Percentiles rank a stretch among this genome's conserved stretches.
Conservation (phyloP, 192 early-diverging fungal species). For the Linnemannia hyalina region DNA sequence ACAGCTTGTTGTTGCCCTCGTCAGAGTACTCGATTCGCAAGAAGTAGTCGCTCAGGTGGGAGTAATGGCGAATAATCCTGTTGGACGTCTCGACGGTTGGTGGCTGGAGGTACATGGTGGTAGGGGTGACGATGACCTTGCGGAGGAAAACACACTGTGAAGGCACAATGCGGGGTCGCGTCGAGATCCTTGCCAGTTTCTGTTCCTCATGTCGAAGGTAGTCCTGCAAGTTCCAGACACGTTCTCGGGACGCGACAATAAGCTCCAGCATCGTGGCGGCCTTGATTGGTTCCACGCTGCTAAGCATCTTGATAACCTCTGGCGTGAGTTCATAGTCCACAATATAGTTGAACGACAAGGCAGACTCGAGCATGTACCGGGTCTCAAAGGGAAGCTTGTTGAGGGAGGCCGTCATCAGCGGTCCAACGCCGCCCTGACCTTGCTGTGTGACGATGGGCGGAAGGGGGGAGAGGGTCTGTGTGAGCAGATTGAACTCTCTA, state of each 20-base stretch:
- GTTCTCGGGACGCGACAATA: constrained; percentile 34
- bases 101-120: constrained; percentile 72
- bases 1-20: constrained; percentile 62
- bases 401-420: constrained; percentile 7
- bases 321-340: constrained; percentile 60
- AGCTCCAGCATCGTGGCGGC: constrained; percentile 54
- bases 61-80: constrained; percentile 76
- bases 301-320: constrained; percentile 46
- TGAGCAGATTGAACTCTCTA: constrained; percentile 52
- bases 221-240: constrained; percentile 55
- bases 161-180: constrained; percentile 48
- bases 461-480: constrained; percentile 12
- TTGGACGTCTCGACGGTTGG: constrained; percentile 80
- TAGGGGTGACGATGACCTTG: constrained; percentile 77
- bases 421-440: neutral
- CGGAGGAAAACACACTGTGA: constrained; percentile 63
- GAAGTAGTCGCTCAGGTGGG: constrained; percentile 66
- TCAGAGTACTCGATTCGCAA: constrained; percentile 79
- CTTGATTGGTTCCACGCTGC: constrained; percentile 23
- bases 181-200: constrained; percentile 23
- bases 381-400: constrained; percentile 52
- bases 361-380: constrained; percentile 62
- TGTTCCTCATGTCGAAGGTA: constrained; percentile 34
- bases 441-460: neutral
- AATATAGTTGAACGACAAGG: constrained; percentile 54